Evolutionary conservation across 2,329 filamentous ascomycete genomes (phyloP).

Genomic region (Talaromyces marneffei): DNA sequence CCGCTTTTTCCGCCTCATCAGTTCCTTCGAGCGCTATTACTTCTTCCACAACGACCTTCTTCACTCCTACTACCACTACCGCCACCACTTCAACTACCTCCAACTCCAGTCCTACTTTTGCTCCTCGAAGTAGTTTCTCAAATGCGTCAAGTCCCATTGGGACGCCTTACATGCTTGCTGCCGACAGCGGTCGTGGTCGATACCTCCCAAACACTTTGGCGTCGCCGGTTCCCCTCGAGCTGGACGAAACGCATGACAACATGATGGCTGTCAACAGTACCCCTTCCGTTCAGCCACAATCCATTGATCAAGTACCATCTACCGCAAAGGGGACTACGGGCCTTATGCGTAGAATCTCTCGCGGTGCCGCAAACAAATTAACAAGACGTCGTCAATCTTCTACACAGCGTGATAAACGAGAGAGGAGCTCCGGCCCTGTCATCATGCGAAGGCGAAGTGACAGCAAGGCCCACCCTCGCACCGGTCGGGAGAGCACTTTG

Average conservation of each 20-base stretch:
- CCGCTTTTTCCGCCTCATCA: constrained; percentile 9
- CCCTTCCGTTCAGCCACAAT: constrained; percentile 31
- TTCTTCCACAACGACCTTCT: constrained; percentile 21
- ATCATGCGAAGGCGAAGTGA: constrained; percentile 83
- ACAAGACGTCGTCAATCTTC: constrained; percentile 70
- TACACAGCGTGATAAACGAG: constrained; percentile 67
- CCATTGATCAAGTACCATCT: constrained; percentile 28
- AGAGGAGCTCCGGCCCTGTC: constrained; percentile 83
- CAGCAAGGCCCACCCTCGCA: constrained; percentile 69
- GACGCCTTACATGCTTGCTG: constrained; percentile 31
- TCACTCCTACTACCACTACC: constrained; percentile 11
- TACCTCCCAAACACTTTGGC: constrained; percentile 23
- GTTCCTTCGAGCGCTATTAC: constrained; percentile 26
- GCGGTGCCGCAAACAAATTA: constrained; percentile 66
- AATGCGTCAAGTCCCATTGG: constrained; percentile 30
- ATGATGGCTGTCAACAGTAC: constrained; percentile 31
- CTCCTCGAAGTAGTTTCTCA: constrained; percentile 18
- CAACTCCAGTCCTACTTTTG: constrained; percentile 26
- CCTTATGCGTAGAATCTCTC: constrained; percentile 79
- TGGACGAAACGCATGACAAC: constrained; percentile 61
- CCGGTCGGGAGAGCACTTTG: constrained; percentile 36
- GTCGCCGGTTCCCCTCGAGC: constrained; percentile 55
- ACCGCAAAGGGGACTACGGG: constrained; percentile 50
- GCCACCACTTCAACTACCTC: constrained; percentile 17
- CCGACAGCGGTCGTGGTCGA: constrained; percentile 30